Base-by-base conservation (phyloP, 345 rosid species). In the Turritis glabra region DNA sequence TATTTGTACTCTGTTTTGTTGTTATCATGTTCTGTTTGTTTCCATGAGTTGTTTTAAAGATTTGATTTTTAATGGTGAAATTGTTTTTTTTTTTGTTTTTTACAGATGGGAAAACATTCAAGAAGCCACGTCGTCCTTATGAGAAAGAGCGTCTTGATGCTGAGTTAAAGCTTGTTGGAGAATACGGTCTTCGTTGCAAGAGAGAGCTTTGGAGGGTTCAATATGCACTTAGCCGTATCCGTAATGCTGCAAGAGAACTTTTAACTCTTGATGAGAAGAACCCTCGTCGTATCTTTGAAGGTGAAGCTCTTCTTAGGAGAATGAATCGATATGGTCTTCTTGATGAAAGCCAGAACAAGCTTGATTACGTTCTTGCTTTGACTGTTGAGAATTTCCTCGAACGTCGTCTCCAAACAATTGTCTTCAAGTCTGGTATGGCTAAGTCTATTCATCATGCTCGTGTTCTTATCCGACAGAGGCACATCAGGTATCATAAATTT, bases 141-240 rank as follows among this genome's bases (percentile, higher is more conserved):
- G 85, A 82, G 79, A 82, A 82, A 80, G 88, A 86, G 44, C 85
- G 88, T 50, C 80, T 84, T 54, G 88, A 83, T 43, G 85, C 90
- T 18, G 88, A 84, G 80, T 67, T 86, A 57, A 86, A 74, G 83
- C 85, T 86, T 8, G 90, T 86, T 0, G 90, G 90, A 74, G 90
- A 86, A 56, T 86, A 86, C 54, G 90, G 90, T 8, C 84, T 86
- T 19, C 80, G 88, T 5, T 80, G 82, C 37, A 86, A 86, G 76
- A 81, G 90, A 61, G 90, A 86, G 81, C 66, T 84, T 27, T 86
- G 88, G 88, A 86, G 90, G 38, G 88, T 86, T 61, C 90, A 86
- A 47, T 86, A 84, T 66, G 64, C 84, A 1, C 74, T 86, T 76
- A 84, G 90, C 57, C 82, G 84, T 4, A 86, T 84, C 68, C 88